A percentile compares a stretch with the other conserved stretches of the same genome.
phyloP scores from a whole-genome alignment of 208 protist species.

The Trypanosoma platydactyli region DNA sequence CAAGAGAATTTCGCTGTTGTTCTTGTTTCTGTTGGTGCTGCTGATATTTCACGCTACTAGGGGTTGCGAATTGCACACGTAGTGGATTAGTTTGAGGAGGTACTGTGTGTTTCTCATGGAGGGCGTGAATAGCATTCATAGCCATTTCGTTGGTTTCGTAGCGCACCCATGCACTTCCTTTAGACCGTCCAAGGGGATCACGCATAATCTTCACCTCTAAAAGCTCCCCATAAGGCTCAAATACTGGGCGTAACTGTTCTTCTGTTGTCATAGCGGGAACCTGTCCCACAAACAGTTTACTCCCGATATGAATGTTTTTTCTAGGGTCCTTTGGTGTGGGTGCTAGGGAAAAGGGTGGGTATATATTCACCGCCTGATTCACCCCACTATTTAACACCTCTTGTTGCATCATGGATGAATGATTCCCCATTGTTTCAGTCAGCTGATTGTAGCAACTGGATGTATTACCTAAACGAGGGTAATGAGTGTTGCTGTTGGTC shows the following conservation, averaged over 20 bases:
- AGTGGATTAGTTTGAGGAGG: conserved; percentile 85
- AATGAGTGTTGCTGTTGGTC: conserved; percentile 4
- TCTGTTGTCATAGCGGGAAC: conserved; percentile 85
- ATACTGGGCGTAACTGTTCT: conserved; percentile 74
- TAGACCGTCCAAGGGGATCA: conserved; percentile 68
- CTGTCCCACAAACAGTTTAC: conserved; percentile 88
- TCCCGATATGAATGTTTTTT: conserved; percentile 52
- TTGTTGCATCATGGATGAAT: conserved; percentile 10
- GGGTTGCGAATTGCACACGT: conserved; percentile 73
- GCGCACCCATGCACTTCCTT: conserved; percentile 82
- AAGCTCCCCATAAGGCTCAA: conserved; percentile 62
- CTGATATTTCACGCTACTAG: conserved; percentile 32
- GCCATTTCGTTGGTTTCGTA: conserved; percentile 70
- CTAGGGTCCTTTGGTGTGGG: conserved; percentile 10
- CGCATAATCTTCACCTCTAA: conserved; percentile 88
- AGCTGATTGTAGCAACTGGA: conserved; percentile 7
- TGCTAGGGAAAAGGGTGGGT: conserved; percentile 8
- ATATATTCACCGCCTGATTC: conserved; percentile 13
- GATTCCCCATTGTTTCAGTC: conserved; percentile 2
- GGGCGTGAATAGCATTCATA: conserved; percentile 58
- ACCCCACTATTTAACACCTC: conserved; percentile 3
- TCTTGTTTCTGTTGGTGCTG: conserved; percentile 17
- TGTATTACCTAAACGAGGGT: conserved; percentile 9
- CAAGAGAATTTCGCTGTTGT: conserved; percentile 5
- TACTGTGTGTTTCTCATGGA: conserved; percentile 78